phyloP scores from a whole-genome alignment of 1,284 basidiomycete species.

The Peniophora sp. region DNA sequence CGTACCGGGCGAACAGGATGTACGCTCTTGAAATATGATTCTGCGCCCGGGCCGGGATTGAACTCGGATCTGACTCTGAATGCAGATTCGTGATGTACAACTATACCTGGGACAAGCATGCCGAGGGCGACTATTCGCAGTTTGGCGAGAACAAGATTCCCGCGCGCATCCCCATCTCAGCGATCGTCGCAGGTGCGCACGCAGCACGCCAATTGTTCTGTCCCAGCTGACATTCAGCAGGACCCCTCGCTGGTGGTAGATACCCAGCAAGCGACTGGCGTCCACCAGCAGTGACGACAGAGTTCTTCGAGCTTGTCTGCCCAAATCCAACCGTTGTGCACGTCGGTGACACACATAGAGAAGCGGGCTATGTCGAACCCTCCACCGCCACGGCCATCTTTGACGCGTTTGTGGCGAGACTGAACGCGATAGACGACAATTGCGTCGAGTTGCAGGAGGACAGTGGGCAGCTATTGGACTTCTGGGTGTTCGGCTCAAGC shows the following conservation, averaged over 20 bases:
- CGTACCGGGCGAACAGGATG: slow-evolving; percentile 35
- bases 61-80: neutral
- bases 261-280: slow-evolving; percentile 13
- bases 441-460: slow-evolving; percentile 42
- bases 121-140: slow-evolving; percentile 14
- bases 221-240: slow-evolving; percentile 5
- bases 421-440: slow-evolving; percentile 25
- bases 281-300: slow-evolving; percentile 8
- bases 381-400: slow-evolving; percentile 28
- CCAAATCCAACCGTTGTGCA: slow-evolving; percentile 27
- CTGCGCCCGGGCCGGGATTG: too few relatives aligned
- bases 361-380: slow-evolving; percentile 22
- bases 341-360: slow-evolving; percentile 28
- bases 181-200: slow-evolving; percentile 39
- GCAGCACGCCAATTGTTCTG: neutral
- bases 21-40: too few relatives aligned
- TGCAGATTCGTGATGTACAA: slow-evolving; percentile 53
- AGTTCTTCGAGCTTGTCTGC: slow-evolving; percentile 11
- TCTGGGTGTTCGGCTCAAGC: slow-evolving; percentile 34
- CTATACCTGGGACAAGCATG: slow-evolving; percentile 41
- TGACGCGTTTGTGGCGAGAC: slow-evolving; percentile 40
- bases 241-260: slow-evolving; percentile 46
- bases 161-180: slow-evolving; percentile 49
- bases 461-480: slow-evolving; percentile 37
- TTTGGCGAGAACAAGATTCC: slow-evolving; percentile 30